Conservation (phyloP, 345 rosid species). For the Eucalyptus sp. region DNA sequence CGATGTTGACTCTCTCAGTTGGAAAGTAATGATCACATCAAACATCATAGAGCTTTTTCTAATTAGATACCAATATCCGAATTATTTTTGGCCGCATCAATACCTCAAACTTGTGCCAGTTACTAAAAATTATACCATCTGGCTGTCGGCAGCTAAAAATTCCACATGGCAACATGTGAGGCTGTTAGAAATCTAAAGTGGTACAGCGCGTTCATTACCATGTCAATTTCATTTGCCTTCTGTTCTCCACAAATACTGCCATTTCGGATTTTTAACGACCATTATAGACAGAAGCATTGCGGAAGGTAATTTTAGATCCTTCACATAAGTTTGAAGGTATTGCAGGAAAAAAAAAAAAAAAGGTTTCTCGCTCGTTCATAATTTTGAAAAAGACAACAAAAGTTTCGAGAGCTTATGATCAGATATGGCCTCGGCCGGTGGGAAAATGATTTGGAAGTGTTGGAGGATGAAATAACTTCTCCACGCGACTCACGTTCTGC, state of each 20-base stretch:
- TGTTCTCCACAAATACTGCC: neutral
- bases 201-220: neutral
- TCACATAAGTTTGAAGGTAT: no score
- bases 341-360: neutral
- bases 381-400: neutral
- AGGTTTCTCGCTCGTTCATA: neutral
- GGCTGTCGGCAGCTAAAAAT: no score
- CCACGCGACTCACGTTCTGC: neutral
- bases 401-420: neutral
- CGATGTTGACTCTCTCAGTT: neutral
- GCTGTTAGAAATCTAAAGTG: neutral
- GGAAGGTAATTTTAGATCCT: neutral
- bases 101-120: neutral
- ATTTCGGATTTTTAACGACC: neutral
- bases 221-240: neutral
- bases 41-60: neutral
- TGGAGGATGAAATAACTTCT: neutral
- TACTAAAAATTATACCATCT: neutral
- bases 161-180: neutral
- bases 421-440: neutral
- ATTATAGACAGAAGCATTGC: neutral
- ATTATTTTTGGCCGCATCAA: neutral
- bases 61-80: neutral
- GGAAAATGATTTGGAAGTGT: neutral
- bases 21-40: neutral